phyloP scores from a whole-genome alignment of 2,329 filamentous ascomycete species.

The Westerdykella aurantiaca region DNA sequence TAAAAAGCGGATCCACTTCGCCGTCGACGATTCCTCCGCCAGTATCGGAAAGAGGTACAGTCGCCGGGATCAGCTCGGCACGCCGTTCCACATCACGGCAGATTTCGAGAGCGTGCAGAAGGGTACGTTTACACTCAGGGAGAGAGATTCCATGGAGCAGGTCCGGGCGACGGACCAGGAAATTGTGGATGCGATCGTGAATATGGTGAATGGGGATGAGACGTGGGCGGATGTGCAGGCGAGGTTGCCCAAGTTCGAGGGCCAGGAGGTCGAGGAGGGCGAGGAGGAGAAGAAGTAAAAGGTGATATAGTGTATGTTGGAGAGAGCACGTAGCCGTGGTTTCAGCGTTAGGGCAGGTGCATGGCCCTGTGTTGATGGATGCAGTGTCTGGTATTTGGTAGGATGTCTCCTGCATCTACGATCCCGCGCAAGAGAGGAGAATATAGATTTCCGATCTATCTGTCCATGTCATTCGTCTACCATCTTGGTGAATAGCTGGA shows the following conservation, averaged over 20 bases:
- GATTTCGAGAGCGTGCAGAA: conserved; percentile 95
- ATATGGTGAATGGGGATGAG: conserved; percentile 57
- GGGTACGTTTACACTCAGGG: conserved; percentile 76
- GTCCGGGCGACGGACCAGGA: conserved; percentile 77
- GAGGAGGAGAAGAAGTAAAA: background rate
- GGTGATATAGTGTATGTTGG: background rate
- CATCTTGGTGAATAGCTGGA: too few species aligned
- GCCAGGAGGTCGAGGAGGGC: conserved; percentile 30
- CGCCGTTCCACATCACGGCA: conserved; percentile 86
- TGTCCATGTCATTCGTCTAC: too few species aligned
- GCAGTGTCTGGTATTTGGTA: too few species aligned
- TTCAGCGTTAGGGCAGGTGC: too few species aligned
- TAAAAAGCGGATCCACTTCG: conserved; percentile 69
- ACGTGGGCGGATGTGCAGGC: conserved; percentile 65
- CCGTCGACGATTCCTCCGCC: conserved; percentile 83
- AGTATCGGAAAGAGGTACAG: conserved; percentile 86
- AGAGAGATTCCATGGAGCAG: conserved; percentile 83
- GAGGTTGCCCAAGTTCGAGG: conserved; percentile 76
- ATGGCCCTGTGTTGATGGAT: too few species aligned
- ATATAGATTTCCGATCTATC: too few species aligned
- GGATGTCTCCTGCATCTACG: too few species aligned
- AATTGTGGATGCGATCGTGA: conserved; percentile 68
- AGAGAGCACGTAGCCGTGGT: background rate
- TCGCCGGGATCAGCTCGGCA: conserved; percentile 92
- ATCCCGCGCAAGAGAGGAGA: too few species aligned